phyloP scores from a whole-genome alignment of 495 filamentous ascomycete genomes.

The Annulohypoxylon nitens region DNA sequence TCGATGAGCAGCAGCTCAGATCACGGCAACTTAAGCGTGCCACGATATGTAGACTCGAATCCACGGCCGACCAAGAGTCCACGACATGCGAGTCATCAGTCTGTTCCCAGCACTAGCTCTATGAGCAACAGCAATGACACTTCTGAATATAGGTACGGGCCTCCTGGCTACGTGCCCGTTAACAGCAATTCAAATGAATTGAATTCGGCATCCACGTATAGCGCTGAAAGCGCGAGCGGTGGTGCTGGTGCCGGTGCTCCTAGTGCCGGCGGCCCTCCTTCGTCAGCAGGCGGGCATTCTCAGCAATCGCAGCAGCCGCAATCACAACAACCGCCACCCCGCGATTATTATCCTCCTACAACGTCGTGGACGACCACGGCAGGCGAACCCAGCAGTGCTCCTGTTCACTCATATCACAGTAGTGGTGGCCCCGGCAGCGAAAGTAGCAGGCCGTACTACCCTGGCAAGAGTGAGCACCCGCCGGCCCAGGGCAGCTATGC shows the following conservation, averaged over 20 bases:
- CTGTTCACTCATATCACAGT: constrained; percentile 52
- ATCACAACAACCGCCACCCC: constrained; percentile 52
- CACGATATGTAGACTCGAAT: constrained; percentile 65
- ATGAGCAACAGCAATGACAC: constrained; percentile 59
- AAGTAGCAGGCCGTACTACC: constrained; percentile 59
- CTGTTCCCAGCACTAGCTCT: constrained; percentile 56
- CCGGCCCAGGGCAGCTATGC: constrained; percentile 50
- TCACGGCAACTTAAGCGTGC: constrained; percentile 58
- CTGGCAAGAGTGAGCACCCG: constrained; percentile 52
- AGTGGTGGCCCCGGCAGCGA: constrained; percentile 46
- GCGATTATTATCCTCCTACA: constrained; percentile 62
- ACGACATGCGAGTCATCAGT: constrained; percentile 64
- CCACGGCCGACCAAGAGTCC: constrained; percentile 68
- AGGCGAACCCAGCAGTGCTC: constrained; percentile 53
- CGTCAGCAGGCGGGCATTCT: constrained; percentile 40
- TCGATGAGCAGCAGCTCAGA: constrained; percentile 49
- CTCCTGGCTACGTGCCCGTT: constrained; percentile 49
- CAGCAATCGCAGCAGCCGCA: constrained; percentile 39
- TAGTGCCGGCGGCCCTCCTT: constrained; percentile 34
- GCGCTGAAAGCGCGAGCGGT: constrained; percentile 44
- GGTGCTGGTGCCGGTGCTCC: constrained; percentile 26
- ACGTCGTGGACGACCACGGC: constrained; percentile 61
- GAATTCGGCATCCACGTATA: constrained; percentile 53
- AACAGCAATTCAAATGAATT: constrained; percentile 51
- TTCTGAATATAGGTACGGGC: constrained; percentile 65